Base-by-base conservation (phyloP, 768 basidiomycete genomes). In the Gymnopilus junonius region DNA sequence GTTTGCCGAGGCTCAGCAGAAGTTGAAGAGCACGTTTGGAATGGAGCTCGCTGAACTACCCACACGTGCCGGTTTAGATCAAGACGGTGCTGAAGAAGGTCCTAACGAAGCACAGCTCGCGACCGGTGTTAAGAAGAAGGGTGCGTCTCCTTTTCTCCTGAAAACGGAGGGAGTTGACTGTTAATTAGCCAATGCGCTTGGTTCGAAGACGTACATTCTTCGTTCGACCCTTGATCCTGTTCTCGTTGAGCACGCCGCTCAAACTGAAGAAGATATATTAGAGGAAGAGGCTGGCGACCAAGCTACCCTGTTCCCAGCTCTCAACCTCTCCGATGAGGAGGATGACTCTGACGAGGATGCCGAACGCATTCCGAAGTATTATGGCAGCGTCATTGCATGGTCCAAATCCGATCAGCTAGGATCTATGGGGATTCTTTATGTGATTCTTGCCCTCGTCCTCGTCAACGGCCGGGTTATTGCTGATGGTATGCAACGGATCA, bases 21-120 rank as follows among this genome's bases (percentile, higher is more conserved):
- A 85, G 7, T 78, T 97, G 4, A 77, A 77, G 14, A 80, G 80
- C 14, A 87, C 84, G 0, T 91, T 97, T 66, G 94, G 92, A 2
- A 87, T 95, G 87, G 93, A 97, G 68, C 82, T 97, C 8, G 87
- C 90, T 27, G 92, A 94, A 71, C 83, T 97, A 4, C 85, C 87
- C 48, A 78, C 86, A 0, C 85, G 88, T 23, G 86, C 82, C 32
- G 86, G 79, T 56, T 73, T 85, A 4, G 86, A 86, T 11, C 79
- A 82, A 27, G 82, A 82, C 14, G 75, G 73, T 1, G 71, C 65
- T 34, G 79, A 79, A 20, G 82, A 83, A 1, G 85, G 84, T 59
- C 75, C 80, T 8, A 76, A 82, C 64, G 77, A 82, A 57, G 79
- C 76, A 29, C 78, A 77, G 48, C 82, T 79, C 37, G 82, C 83